Base-by-base conservation (phyloP, 805 yeast genomes). In the Wickerhamomyces rabaulensis region DNA sequence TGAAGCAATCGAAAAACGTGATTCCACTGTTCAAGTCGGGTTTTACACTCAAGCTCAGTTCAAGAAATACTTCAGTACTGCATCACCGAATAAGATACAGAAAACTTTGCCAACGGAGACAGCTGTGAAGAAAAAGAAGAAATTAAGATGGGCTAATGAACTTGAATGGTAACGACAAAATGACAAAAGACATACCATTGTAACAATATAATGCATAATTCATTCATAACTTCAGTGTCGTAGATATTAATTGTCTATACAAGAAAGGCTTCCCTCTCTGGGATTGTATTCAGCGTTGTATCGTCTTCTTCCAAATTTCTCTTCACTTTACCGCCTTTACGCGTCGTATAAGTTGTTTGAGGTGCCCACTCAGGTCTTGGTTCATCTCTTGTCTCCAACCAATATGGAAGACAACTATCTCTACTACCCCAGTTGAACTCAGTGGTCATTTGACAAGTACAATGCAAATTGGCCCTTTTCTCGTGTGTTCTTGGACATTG, bases 401-500 rank as follows among this genome's bases (percentile, higher is more conserved):
- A 59, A 26, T 53, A 51, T 5, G 57, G 42, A 7, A 58, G 33
- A 45, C 64, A 60, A 39, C 61, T 56, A 43, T 58, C 64, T 9
- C 39, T 21, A 17, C 48, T 35, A 0, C 61, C 61, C 56, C 64
- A 58, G 39, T 58, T 60, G 48, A 49, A 60, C 25, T 60, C 64
- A 7, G 25, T 36, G 1, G 51, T 52, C 6, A 76, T 69, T 46
- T 70, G 62, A 62, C 87, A 80, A 27, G 69, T 69, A 65, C 87
- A 80, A 50, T 67, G 71, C 53, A 76, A 69, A 25, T 66, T 68
- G 20, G 65, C 54, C 57, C 82, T 64, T 38, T 65, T 58, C 38
- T 71, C 74, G n/a, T 62, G 52, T 39, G 67, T 67, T 39, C 78
- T 69, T 20, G 84, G 85, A 40, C 87, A 80, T 62, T 80, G 80